Conservation (phyloP, 2,329 filamentous ascomycete species). For the Talaromyces rugulosus region DNA sequence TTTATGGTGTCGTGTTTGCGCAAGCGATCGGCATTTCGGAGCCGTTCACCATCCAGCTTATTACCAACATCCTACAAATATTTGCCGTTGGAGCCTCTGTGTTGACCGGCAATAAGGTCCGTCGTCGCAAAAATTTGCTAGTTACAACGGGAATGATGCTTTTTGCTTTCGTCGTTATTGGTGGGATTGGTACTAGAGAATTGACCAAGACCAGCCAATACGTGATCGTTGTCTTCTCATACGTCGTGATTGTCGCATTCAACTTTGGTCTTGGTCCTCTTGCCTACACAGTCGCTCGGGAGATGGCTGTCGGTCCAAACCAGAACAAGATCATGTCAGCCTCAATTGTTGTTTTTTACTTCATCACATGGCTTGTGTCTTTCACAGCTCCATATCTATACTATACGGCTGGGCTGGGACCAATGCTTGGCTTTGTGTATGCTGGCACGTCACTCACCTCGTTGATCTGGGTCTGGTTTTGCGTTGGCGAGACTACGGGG, state of each 20-base stretch:
- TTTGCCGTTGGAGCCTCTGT: constrained; percentile 3
- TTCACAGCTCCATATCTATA: constrained; percentile 6
- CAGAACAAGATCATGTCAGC: constrained; percentile 8
- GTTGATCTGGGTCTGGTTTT: constrained; percentile 4
- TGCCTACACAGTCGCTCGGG: constrained; percentile 3
- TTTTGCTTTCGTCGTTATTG: constrained; percentile 4
- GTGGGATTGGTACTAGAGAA: not conserved
- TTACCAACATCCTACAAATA: constrained; percentile 6
- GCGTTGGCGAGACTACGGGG: constrained; percentile 2
- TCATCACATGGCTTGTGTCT: constrained; percentile 1
- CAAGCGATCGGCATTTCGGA: constrained; percentile 1
- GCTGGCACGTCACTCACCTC: constrained; percentile 4
- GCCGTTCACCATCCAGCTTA: constrained; percentile 1
- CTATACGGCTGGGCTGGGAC: constrained; percentile 1
- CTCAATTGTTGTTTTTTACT: constrained; percentile 3
- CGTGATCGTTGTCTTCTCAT: constrained; percentile 5
- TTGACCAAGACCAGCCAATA: not conserved
- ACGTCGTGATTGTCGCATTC: constrained; percentile 5
- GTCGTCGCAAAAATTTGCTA: not conserved
- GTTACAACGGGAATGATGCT: constrained; percentile 7
- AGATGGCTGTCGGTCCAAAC: constrained; percentile 2
- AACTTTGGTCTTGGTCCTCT: constrained; percentile 5
- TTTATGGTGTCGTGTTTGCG: constrained; percentile 5
- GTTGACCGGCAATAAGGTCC: not conserved
- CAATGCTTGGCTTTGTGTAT: constrained; percentile 7